Evolutionary conservation across 257 asterid species (phyloP).

Genomic region (Solanum tacnaense): DNA sequence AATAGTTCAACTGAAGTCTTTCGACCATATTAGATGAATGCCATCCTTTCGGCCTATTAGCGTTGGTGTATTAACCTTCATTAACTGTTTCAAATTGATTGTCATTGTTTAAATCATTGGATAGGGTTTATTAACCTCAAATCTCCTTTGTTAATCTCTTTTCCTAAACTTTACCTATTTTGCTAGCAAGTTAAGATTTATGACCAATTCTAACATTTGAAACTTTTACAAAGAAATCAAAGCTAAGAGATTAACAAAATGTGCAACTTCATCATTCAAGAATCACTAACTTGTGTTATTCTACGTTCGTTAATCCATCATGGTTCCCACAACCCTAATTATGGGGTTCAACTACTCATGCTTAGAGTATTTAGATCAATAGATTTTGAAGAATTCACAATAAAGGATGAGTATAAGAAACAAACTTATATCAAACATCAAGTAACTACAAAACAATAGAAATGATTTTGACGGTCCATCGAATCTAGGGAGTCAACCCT

Average conservation of each 20-base stretch:
- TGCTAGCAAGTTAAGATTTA: background rate
- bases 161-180: too few species aligned
- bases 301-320: background rate
- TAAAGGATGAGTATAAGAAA: background rate
- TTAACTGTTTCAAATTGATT: background rate
- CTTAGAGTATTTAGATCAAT: background rate
- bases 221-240: background rate
- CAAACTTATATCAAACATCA: background rate
- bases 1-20: background rate
- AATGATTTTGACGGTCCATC: background rate
- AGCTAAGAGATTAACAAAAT: too few species aligned
- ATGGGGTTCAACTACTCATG: background rate
- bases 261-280: too few species aligned
- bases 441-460: background rate
- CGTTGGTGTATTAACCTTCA: background rate
- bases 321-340: background rate
- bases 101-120: background rate
- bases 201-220: too few species aligned
- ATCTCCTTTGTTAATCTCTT: background rate
- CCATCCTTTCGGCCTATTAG: background rate
- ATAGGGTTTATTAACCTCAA: background rate
- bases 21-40: background rate
- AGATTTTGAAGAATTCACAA: background rate
- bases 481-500: background rate
- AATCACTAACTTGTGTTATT: background rate